Base-by-base conservation (phyloP, 2,329 filamentous ascomycete species). In the Setomelanomma holmii region DNA sequence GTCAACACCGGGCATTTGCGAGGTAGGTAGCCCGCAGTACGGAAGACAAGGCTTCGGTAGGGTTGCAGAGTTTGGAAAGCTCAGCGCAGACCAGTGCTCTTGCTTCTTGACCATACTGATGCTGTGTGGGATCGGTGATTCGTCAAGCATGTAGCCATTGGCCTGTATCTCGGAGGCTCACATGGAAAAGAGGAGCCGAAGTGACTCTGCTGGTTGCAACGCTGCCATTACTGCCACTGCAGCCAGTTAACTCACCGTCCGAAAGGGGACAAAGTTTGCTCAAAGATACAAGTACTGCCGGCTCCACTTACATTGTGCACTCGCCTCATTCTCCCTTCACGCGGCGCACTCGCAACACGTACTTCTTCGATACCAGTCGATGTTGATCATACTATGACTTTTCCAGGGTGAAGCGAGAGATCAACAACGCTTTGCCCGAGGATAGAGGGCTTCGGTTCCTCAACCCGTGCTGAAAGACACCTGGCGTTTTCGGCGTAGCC, bases 261-360 rank as follows among this genome's bases (percentile, higher is more conserved):
- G 8, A 16, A 36, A n/a, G 14, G 16, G 34, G 34, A n/a, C 34
- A 36, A 17, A 3, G 7, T 16, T 36, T 3, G 34, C 34, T n/a
- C 16, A 24, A 30, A 38, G 6, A 10, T 19, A 35, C 17, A 35
- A 23, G 23, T 38, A 21, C 35, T 33, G 45, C 56, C 64, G 61
- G 67, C 56, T 63, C 58, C 55, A 52, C 60, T 48, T 66, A 51
- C 55, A 60, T 48, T 49, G 65, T 57, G 59, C 60, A 59, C 51
- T 56, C 61, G 60, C 55, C 62, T 62, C 49, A 45, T 51, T 47
- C 58, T 58, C 45, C 58, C 56, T n/a, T 36, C 10, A 51, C 46
- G 48, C 16, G 34, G 16, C 12, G 34, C 34, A 16, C 12, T 36
- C 16, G 46, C 49, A 51, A 45, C 46, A 6, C 50, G 33, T 16